A percentile compares a stretch with the other conserved stretches of the same genome.
phyloP scores from a whole-genome alignment of 805 yeast genomes.

The Metschnikowia amazonensis region DNA sequence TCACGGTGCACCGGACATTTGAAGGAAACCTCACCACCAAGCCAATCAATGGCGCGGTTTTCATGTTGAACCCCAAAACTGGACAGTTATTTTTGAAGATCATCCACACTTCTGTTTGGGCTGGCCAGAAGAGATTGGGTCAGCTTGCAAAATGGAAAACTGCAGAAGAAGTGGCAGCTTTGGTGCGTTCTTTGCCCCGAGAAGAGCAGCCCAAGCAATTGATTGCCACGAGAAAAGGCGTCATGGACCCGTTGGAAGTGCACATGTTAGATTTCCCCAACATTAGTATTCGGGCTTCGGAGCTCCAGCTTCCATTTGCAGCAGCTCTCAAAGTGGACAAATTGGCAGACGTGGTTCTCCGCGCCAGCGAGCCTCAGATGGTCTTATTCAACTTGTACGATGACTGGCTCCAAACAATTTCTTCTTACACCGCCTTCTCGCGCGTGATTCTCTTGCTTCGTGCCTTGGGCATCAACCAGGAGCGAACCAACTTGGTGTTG shows the following conservation, averaged over 20 bases:
- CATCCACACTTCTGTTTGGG: conserved; percentile 93
- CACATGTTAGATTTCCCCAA: conserved; percentile 97
- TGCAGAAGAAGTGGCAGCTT: conserved; percentile 94
- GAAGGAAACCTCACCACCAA: conserved; percentile 92
- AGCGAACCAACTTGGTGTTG: conserved; percentile 68
- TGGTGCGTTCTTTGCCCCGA: conserved; percentile 80
- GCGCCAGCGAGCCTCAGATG: conserved; percentile 92
- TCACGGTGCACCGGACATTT: conserved; percentile 82
- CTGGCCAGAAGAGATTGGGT: conserved; percentile 91
- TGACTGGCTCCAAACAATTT: conserved; percentile 79
- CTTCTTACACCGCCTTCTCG: conserved; percentile 92
- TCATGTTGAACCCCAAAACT: conserved; percentile 82
- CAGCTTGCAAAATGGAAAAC: conserved; percentile 97
- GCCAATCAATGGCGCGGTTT: conserved; percentile 90
- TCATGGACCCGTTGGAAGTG: conserved; percentile 91
- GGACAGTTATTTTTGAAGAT: conserved; percentile 88
- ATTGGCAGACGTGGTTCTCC: conserved; percentile 69
- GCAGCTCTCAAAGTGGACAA: conserved; percentile 81
- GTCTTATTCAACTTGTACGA: conserved; percentile 86
- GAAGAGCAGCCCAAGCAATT: conserved; percentile 95
- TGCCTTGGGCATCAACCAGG: conserved; percentile 74
- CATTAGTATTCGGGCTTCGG: conserved; percentile 83
- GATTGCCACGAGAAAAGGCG: conserved; percentile 84
- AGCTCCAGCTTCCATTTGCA: conserved; percentile 83
- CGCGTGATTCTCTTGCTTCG: conserved; percentile 79